Evolutionary conservation across 208 protist species (phyloP), one percentile per base, ranked within the genome.

Genomic region (Leishmania braziliensis): DNA sequence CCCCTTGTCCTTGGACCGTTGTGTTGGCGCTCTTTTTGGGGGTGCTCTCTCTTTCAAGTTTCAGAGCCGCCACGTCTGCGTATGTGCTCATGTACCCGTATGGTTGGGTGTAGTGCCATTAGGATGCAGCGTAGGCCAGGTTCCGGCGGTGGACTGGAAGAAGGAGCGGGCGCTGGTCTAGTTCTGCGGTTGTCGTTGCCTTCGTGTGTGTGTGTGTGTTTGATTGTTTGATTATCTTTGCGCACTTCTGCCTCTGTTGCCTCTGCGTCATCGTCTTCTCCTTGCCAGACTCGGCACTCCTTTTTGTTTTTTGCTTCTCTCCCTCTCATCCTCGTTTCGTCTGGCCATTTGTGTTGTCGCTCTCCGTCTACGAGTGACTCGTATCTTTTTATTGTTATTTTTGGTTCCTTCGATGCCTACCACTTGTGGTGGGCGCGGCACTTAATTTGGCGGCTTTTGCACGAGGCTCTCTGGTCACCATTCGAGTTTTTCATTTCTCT

Each of bases 261-360:
- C 66, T 72, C 66, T 63, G 12, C 65, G 70, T 73, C 16, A 78
- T 83, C 68, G 46, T 78, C 77, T 68, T 83, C 68, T 26, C 16
- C 50, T 76, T 62, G 5, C 58, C 58, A n/a, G 26, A 63, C 58
- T 63, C 58, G 16, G 53, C 18, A 56, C 9, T 56, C 53, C 16
- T 23, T 56, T 12, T 20, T 56, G 0, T 56, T 56, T 56, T 53
- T 53, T 51, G 20, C 66, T 71, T 48, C 18, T 39, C 3, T 71
- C 29, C 50, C 5, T 5, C 16, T 8, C 29, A 5, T 5, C 16
- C 39, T 51, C 2, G 5, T 39, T 29, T 26, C 29, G 6, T 43
- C 14, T 39, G 29, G 62, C 43, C 43, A 46, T 46, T 46, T 46
- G 43, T 46, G 43, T 46, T 46, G 43, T 46, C 43, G 43, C 43